phyloP scores from a whole-genome alignment of 2,329 filamentous ascomycete genomes.

The Pseudogymnoascus pannorum region DNA sequence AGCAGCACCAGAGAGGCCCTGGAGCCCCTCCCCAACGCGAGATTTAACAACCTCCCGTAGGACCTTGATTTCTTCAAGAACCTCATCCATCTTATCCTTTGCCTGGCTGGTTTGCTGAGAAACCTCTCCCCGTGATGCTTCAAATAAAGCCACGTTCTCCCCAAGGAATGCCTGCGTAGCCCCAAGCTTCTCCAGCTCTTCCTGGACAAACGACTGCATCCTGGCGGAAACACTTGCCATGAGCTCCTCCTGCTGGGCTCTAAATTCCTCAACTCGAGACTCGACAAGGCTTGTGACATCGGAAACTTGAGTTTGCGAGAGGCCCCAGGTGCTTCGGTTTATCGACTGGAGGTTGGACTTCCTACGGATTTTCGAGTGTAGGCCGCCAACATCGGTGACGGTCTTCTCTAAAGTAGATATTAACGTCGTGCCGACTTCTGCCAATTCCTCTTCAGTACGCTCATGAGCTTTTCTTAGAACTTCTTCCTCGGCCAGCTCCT shows the following conservation, averaged over 20 bases:
- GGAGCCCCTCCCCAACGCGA: conserved; percentile 75
- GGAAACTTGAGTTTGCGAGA: conserved; percentile 66
- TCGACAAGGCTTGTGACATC: conserved; percentile 75
- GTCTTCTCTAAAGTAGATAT: conserved; percentile 72
- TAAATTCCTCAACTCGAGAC: conserved; percentile 63
- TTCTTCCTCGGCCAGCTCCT: conserved; percentile 71
- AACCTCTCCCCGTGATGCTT: conserved; percentile 59
- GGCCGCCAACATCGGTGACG: conserved; percentile 69
- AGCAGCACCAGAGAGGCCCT: conserved; percentile 74
- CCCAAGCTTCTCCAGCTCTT: conserved; percentile 65
- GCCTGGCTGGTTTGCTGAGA: conserved; percentile 60
- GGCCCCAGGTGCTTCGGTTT: conserved; percentile 73
- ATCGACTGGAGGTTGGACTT: conserved; percentile 75
- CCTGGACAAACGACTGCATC: conserved; percentile 69
- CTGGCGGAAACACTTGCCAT: conserved; percentile 60
- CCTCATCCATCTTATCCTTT: conserved; percentile 80
- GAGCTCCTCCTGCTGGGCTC: conserved; percentile 62
- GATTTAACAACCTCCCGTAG: conserved; percentile 82
- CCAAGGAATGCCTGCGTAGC: conserved; percentile 64
- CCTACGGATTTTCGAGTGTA: conserved; percentile 80
- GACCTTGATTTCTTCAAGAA: conserved; percentile 86
- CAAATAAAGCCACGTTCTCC: conserved; percentile 60
- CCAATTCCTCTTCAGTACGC: conserved; percentile 72
- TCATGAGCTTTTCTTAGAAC: conserved; percentile 76
- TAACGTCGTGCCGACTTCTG: conserved; percentile 64